phyloP scores from a whole-genome alignment of 306 rosid genomes.

The Casuarina glauca region DNA sequence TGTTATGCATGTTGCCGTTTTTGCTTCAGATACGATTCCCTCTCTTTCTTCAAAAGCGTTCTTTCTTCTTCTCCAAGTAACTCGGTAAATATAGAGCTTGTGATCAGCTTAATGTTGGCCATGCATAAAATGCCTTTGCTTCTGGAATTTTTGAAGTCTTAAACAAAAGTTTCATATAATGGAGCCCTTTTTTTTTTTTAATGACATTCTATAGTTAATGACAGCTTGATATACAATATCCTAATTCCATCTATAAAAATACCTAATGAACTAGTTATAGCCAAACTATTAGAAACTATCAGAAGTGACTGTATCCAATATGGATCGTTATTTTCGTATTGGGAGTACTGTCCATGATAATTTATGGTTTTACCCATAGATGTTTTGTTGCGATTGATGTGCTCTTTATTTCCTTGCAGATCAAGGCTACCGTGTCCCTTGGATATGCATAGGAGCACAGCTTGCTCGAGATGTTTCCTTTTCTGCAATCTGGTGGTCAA shows the following conservation, averaged over 20 bases:
- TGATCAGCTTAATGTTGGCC: neutral
- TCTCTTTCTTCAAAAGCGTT: slow-evolving; percentile 18
- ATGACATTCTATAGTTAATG: neutral
- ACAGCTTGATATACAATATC: neutral
- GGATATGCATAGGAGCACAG: slow-evolving; percentile 99
- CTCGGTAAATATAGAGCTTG: slow-evolving; percentile 11
- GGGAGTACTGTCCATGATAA: neutral
- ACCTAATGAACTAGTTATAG: neutral
- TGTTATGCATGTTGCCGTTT: no score
- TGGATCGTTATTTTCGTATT: neutral
- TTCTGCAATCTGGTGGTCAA: slow-evolving; percentile 97
- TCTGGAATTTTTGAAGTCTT: neutral
- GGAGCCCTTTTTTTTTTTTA: no score
- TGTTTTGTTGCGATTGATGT: slow-evolving; percentile 17
- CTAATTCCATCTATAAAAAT: neutral
- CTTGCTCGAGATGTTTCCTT: slow-evolving; percentile 99
- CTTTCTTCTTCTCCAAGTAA: slow-evolving; percentile 40
- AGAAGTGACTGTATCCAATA: neutral
- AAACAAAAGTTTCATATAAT: neutral
- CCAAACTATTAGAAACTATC: neutral
- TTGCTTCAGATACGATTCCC: neutral
- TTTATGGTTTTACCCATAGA: neutral
- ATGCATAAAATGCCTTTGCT: neutral
- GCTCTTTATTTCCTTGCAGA: slow-evolving; percentile 36
- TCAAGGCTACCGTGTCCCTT: slow-evolving; percentile 72